phyloP scores from a whole-genome alignment of 306 rosid genomes.

The Gynostemma pentaphyllum region DNA sequence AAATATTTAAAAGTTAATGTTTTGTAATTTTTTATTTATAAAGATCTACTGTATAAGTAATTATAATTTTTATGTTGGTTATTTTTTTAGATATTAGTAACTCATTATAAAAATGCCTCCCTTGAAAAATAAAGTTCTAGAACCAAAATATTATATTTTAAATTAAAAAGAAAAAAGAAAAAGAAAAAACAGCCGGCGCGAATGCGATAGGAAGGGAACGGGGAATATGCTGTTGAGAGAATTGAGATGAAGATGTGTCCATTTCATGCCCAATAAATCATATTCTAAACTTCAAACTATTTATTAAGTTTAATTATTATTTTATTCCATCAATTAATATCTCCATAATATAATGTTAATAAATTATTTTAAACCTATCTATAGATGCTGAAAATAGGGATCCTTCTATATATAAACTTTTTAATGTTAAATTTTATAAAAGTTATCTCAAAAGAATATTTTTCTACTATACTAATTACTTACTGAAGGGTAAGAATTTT shows the following conservation, averaged over 20 bases:
- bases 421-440: too few relatives aligned
- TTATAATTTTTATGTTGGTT: too few relatives aligned
- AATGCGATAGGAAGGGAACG: neutral
- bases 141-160: too few relatives aligned
- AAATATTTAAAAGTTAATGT: too few relatives aligned
- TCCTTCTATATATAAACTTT: too few relatives aligned
- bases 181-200: neutral
- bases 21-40: too few relatives aligned
- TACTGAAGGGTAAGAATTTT: too few relatives aligned
- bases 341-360: too few relatives aligned
- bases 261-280: neutral
- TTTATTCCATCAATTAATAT: neutral
- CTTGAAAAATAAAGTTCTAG: neutral
- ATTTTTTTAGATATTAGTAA: too few relatives aligned
- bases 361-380: neutral
- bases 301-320: neutral
- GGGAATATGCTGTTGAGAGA: conserved; percentile 7
- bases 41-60: too few relatives aligned
- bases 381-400: neutral
- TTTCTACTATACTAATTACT: too few relatives aligned
- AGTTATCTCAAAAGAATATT: too few relatives aligned
- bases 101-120: neutral
- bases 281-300: neutral
- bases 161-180: neutral
- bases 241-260: neutral